Evolutionary conservation across 202 grass and related monocot genomes (phyloP).

Genomic region (Zizania palustris): DNA sequence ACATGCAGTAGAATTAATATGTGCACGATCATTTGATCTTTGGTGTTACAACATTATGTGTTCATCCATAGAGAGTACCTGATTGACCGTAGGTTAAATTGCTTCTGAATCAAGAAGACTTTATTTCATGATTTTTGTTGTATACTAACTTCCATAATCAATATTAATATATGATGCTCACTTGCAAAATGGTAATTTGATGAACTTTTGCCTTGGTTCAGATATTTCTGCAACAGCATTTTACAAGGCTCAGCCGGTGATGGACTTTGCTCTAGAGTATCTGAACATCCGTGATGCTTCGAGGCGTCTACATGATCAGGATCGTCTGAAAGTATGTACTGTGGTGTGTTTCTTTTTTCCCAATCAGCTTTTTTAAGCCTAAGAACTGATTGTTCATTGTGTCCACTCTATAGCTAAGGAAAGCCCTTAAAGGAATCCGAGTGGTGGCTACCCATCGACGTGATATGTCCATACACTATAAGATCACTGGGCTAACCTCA

Average conservation of each 20-base stretch:
- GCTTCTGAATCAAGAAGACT: not conserved
- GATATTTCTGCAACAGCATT: slow-evolving; percentile 77
- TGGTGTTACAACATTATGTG: not conserved
- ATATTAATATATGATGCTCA: not conserved
- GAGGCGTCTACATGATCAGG: slow-evolving; percentile 50
- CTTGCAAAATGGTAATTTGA: not conserved
- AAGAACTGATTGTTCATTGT: not conserved
- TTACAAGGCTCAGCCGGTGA: slow-evolving; percentile 55
- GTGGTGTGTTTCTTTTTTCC: not conserved
- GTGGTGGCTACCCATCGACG: slow-evolving; percentile 55
- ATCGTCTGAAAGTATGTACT: slow-evolving; percentile 53
- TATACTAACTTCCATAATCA: not conserved
- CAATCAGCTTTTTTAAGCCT: not conserved
- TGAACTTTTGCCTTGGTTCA: slow-evolving; percentile 21
- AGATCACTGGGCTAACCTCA: slow-evolving; percentile 57
- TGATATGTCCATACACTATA: slow-evolving; percentile 55
- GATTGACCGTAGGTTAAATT: not conserved
- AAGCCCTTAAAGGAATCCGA: slow-evolving; percentile 63
- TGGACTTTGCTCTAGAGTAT: slow-evolving; percentile 51
- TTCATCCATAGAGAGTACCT: not conserved
- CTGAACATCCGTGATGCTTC: slow-evolving; percentile 46
- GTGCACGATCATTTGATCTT: not conserved
- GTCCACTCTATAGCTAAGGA: slow-evolving; percentile 58
- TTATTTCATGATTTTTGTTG: not conserved
- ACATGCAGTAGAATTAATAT: too few species aligned